phyloP scores from a whole-genome alignment of 306 rosid species.

The Neltuma alba region DNA sequence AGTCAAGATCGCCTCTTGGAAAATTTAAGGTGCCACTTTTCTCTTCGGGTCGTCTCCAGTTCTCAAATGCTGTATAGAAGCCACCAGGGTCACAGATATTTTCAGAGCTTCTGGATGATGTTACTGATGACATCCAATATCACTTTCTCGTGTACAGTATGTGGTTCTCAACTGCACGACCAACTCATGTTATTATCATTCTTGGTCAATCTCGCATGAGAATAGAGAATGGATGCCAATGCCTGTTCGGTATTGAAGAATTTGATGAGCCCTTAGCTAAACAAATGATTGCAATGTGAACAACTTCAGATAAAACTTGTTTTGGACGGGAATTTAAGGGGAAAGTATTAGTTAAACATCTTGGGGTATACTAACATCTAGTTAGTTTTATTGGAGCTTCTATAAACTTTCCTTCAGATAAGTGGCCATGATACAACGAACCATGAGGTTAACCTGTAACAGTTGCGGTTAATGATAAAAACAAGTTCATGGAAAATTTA shows the following conservation, averaged over 20 bases:
- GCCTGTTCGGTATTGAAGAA: background rate
- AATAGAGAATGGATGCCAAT: conserved; percentile 25
- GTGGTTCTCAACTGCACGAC: background rate
- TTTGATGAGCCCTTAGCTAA: background rate
- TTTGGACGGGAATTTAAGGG: conserved; percentile 12
- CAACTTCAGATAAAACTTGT: conserved; percentile 7
- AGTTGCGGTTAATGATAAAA: background rate
- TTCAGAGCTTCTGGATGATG: conserved; percentile 11
- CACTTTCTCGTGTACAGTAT: conserved; percentile 8
- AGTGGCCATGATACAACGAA: conserved; percentile 14
- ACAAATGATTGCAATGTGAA: conserved; percentile 23
- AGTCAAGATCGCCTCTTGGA: conserved; percentile 21
- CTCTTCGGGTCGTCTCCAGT: conserved; percentile 15
- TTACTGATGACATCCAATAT: conserved; percentile 20
- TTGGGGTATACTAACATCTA: background rate
- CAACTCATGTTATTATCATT: conserved; percentile 1
- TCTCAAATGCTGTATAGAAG: conserved; percentile 4
- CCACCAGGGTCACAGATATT: conserved; percentile 9
- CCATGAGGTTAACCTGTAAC: background rate
- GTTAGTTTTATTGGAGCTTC: conserved; percentile 6
- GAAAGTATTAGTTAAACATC: background rate
- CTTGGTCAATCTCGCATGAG: conserved; percentile 2
- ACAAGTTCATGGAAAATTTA: background rate
- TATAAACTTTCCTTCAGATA: background rate
- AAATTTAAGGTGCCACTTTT: conserved; percentile 16